These are phyloP conservation scores for Silene conica DNA, from an alignment of 148 eudicot genomes.

Conservation along the genomic window DNA sequence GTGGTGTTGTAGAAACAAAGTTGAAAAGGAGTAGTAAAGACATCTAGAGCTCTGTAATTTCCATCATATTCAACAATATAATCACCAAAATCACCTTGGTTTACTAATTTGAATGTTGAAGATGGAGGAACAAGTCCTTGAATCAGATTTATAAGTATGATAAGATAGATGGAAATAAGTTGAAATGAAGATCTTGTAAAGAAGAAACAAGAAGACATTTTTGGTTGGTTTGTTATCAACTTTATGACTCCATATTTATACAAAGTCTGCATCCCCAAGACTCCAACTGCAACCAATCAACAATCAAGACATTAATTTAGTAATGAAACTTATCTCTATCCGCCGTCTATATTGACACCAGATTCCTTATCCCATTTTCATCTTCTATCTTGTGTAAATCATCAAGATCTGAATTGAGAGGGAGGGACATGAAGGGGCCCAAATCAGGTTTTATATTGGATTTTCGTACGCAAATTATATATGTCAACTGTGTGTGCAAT, in stretches of 20 bases:
- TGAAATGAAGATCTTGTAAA: conserved; percentile 1
- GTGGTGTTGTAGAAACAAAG: conserved; percentile 41
- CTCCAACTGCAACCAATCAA: not conserved
- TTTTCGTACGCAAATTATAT: too few relatives aligned
- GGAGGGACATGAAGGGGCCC: not conserved
- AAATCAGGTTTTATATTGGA: too few relatives aligned
- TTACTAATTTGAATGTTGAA: conserved; percentile 45
- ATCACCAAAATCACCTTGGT: conserved; percentile 52
- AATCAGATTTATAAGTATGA: not conserved
- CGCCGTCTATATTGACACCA: not conserved
- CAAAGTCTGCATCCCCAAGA: not conserved
- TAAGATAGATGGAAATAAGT: not conserved
- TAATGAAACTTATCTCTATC: not conserved
- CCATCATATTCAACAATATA: conserved; percentile 43
- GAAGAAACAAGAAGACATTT: conserved; percentile 1
- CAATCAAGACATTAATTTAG: not conserved
- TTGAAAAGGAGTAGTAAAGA: conserved; percentile 27
- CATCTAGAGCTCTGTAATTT: conserved; percentile 17
- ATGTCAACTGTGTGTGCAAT: too few relatives aligned
- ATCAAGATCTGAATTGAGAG: conserved; percentile 7
- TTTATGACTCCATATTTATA: conserved; percentile 5
- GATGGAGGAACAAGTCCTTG: conserved; percentile 24
- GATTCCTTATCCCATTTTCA: too few relatives aligned
- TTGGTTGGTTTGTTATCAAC: too few relatives aligned
- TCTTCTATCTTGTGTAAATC: not conserved